phyloP scores from a whole-genome alignment of 2,329 filamentous ascomycete species.

The Periconia digitata region DNA sequence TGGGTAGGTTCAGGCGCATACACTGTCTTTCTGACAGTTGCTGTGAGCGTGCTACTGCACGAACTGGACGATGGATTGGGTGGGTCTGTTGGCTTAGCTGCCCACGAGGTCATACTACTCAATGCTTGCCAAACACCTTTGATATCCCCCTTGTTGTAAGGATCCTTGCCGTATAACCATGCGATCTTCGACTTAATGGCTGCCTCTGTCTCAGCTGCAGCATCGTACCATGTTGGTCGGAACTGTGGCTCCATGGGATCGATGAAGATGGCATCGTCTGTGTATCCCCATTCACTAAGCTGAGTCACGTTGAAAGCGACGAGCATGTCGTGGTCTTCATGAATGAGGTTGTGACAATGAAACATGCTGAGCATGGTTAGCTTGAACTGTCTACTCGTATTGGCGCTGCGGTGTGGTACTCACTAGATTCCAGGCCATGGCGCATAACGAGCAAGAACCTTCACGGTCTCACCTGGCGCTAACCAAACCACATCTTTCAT shows the following conservation, averaged over 20 bases:
- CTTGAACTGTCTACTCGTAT: background rate
- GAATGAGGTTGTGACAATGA: conserved; percentile 50
- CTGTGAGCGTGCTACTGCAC: too few relatives aligned
- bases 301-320: conserved; percentile 47
- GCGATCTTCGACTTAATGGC: conserved; percentile 32
- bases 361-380: conserved; percentile 36
- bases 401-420: conserved; percentile 6
- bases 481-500: conserved; percentile 63
- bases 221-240: conserved; percentile 24
- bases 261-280: conserved; percentile 34
- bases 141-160: conserved; percentile 26
- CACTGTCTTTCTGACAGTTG: too few relatives aligned
- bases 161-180: conserved; percentile 33
- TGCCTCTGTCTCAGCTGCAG: conserved; percentile 23
- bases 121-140: conserved; percentile 1
- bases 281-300: conserved; percentile 37
- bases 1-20: too few relatives aligned
- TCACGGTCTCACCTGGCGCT: conserved; percentile 47
- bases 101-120: background rate
- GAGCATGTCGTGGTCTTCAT: conserved; percentile 50
- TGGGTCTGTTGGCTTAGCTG: background rate
- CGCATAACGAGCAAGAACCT: conserved; percentile 32
- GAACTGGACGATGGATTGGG: too few relatives aligned
- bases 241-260: conserved; percentile 34
- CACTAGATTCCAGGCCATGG: conserved; percentile 51